phyloP scores from a whole-genome alignment of 2,329 filamentous ascomycete genomes.

The Colletotrichum aenigma region DNA sequence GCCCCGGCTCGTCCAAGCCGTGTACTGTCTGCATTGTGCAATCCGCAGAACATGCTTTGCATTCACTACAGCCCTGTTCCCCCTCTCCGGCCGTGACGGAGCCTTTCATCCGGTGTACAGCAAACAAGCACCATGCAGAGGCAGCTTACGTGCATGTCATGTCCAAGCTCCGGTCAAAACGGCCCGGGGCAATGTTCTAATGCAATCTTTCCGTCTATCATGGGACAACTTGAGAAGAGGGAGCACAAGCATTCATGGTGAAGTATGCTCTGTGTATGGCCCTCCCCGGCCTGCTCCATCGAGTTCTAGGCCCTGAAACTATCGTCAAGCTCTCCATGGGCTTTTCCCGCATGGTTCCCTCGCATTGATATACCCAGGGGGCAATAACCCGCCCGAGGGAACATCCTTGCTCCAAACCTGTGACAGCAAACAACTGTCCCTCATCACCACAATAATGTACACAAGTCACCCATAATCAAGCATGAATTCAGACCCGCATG shows the following conservation, averaged over 20 bases:
- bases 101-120: background rate
- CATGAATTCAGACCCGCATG: background rate
- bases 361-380: conserved; percentile 9
- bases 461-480: background rate
- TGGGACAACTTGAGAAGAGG: background rate
- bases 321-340: background rate
- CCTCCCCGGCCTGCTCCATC: background rate
- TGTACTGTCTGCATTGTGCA: background rate
- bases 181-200: background rate
- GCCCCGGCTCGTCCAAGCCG: background rate
- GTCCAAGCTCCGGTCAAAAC: background rate
- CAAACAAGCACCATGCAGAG: background rate
- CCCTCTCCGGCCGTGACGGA: background rate
- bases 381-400: accelerated
- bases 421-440: background rate
- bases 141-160: background rate
- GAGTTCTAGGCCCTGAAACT: background rate
- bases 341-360: background rate
- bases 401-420: background rate
- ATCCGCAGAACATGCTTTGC: background rate
- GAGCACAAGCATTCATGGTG: background rate
- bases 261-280: accelerated
- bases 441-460: background rate
- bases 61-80: background rate
- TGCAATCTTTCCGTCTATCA: background rate